phyloP scores from a whole-genome alignment of 495 filamentous ascomycete genomes.

The Penicillium turbatum region DNA sequence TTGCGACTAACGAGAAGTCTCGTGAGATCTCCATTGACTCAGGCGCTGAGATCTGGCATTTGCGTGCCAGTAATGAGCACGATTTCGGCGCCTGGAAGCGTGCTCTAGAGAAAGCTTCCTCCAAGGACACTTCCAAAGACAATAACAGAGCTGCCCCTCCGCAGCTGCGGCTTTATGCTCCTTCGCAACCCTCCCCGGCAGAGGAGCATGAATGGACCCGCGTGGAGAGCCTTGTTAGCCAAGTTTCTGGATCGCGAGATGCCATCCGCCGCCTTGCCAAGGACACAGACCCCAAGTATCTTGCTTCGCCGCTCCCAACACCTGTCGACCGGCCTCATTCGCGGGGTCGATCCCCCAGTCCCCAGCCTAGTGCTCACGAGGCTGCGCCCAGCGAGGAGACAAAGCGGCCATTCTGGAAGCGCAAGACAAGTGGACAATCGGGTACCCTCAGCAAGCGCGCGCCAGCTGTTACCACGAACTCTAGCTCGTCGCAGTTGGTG shows the following conservation, averaged over 20 bases:
- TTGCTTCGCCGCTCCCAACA: slow-evolving; percentile 22
- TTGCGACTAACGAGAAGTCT: slow-evolving; percentile 78
- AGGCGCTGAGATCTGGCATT: slow-evolving; percentile 93
- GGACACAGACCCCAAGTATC: slow-evolving; percentile 68
- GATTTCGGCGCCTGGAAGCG: slow-evolving; percentile 85
- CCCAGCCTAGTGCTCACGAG: slow-evolving; percentile 26
- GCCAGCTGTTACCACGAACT: slow-evolving; percentile 35
- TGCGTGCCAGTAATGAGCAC: slow-evolving; percentile 72
- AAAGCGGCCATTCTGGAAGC: slow-evolving; percentile 78
- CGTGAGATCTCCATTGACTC: slow-evolving; percentile 96
- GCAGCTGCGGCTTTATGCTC: slow-evolving; percentile 29
- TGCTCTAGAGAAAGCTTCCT: slow-evolving; percentile 74
- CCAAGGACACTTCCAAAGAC: slow-evolving; percentile 26
- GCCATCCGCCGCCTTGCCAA: slow-evolving; percentile 78
- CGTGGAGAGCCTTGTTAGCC: slow-evolving; percentile 75
- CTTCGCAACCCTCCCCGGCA: slow-evolving; percentile 29
- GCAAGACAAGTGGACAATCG: slow-evolving; percentile 60
- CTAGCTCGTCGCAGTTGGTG: slow-evolving; percentile 50
- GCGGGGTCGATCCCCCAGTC: slow-evolving; percentile 40
- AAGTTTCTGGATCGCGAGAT: slow-evolving; percentile 83
- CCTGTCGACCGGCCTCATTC: slow-evolving; percentile 18
- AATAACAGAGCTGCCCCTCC: slow-evolving; percentile 21
- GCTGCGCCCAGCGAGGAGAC: slow-evolving; percentile 37
- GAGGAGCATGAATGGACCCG: slow-evolving; percentile 83
- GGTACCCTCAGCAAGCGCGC: slow-evolving; percentile 26